Base-by-base conservation (phyloP, 257 asterid species). In the Cynanchum wilfordii region DNA sequence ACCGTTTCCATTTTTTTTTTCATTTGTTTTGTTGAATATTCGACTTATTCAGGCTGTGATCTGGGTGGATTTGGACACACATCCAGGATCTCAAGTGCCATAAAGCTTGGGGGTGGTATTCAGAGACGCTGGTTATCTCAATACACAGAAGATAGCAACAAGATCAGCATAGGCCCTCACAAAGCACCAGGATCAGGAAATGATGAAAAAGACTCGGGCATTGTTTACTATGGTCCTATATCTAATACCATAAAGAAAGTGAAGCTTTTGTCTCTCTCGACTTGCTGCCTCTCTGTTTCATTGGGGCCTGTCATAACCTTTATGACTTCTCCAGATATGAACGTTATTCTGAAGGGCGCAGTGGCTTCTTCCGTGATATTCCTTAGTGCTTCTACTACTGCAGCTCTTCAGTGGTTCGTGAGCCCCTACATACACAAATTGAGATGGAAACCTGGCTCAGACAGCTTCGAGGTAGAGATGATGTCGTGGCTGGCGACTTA, bases 381-480 rank as follows among this genome's bases (percentile, higher is more conserved):
- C 84, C 49, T 91, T 4, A 90, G 98, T 73, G 99, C 98, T 78
- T 80, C 97, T 4, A 90, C 99, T 0, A 95, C 98, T 15, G 93
- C 82, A 1, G 98, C 85, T 49, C 96, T 95, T 73, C 97, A 95
- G 83, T 95, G 99, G 99, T 95, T 92, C 25, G 95, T 90, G 75
- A 90, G 93, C 86, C 99, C 99, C 38, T 95, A 95, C 33, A 79
- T 95, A 50, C 99, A 95, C 86, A 90, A 83, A 55, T 90, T 95
- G 50, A 90, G 87, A 59, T 95, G 99, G 99, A 89, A 84, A 80
- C 99, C 98, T 4, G 99, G 98, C 62, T 90, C 99, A 0, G 97
- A 92, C 76, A 81, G 85, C 83, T 95, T 95, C 11, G 96, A 95
- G 86, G 99, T 92, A 47, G 95, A 95, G 66, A 92, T 89, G 96